These are phyloP conservation scores for Boehmeria nivea DNA, from an alignment of 306 rosid genomes.

Conservation along the genomic window DNA sequence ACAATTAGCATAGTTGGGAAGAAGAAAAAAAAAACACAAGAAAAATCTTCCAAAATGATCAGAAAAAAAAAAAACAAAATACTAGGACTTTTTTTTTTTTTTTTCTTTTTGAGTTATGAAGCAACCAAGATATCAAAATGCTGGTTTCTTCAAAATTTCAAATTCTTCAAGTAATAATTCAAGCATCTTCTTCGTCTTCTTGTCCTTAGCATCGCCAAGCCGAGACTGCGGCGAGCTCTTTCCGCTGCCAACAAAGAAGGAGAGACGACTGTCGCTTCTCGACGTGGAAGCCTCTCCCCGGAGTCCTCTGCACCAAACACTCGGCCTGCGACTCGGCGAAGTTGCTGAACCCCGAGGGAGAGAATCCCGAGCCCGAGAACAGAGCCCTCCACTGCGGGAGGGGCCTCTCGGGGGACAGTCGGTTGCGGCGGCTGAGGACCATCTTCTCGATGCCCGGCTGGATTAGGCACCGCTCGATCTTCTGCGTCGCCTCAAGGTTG, in stretches of 20 bases:
- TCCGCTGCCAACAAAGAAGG: conserved; percentile 76
- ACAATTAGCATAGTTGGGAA: conserved; percentile 57
- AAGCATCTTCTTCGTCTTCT: neutral
- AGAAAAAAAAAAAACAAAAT: conserved; percentile 22
- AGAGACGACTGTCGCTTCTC: conserved; percentile 74
- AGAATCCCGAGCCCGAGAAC: conserved; percentile 66
- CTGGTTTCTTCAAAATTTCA: conserved; percentile 11
- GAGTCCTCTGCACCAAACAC: conserved; percentile 75
- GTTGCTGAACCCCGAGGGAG: conserved; percentile 71
- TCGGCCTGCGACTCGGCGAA: conserved; percentile 88
- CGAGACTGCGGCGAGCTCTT: conserved; percentile 67
- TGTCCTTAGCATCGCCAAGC: conserved; percentile 67
- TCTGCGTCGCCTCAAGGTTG: conserved; percentile 55
- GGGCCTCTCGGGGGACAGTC: conserved; percentile 35
- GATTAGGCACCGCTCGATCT: conserved; percentile 62
- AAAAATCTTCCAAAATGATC: conserved; percentile 30
- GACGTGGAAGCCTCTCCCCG: conserved; percentile 63
- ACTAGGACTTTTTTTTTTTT: no score
- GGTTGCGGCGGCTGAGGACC: conserved; percentile 37
- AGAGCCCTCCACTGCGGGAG: conserved; percentile 55
- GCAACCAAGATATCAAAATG: conserved; percentile 42
- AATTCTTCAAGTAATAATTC: no score
- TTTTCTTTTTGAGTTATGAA: no score
- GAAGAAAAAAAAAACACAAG: conserved; percentile 30
- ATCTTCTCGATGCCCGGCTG: conserved; percentile 76